Base-by-base conservation (phyloP, 2,329 filamentous ascomycete species). In the Macrophomina tecta region DNA sequence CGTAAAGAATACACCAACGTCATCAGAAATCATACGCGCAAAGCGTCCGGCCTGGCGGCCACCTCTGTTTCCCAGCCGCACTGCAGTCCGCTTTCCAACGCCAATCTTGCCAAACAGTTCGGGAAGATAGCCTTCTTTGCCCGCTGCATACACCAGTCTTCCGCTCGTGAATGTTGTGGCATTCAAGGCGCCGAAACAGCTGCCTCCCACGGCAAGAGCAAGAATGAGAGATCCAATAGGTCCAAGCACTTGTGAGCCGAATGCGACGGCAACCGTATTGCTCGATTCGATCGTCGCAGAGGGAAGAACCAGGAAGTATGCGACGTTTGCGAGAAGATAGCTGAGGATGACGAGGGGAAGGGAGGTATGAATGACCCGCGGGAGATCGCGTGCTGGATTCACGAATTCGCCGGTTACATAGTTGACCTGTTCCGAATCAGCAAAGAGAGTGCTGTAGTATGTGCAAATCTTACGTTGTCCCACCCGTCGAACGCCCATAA, bases 401-500 rank as follows among this genome's bases (percentile, higher is more conserved):
- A 93, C 91, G 82, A 99, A 98, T 80, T 99, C 95, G 73, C 94
- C 95, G 0, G 96, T 93, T 6, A 99, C 95, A 75, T 97, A 99
- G 80, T 97, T 99, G 69, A 94, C 97, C 92, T 95, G 70, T 3
- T 8, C 28, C 28, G 8, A 8, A 14, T 14, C 69, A 72, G 73
- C 68, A 68, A 67, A 65, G 38, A 58, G 45, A 46, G 7, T 5
- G 36, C 8, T 5, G n/a, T 14, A 16, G 5, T 14, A 40, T 14
- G 45, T 6, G 38, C 34, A 38, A 32, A 58, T 84, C 90, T 82
- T 81, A 95, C 93, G 78, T 99, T 99, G 77, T 99, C 95, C 95
- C 95, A 99, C 36, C 95, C 95, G 76, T 99, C 95, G 80, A 95
- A 99, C 0, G 95, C 95, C 95, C 95, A 99, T 5, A 99, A 85